Evolutionary conservation across 768 basidiomycete genomes (phyloP), one percentile per base, ranked within the genome.

Genomic region (Dentipellis sp.): DNA sequence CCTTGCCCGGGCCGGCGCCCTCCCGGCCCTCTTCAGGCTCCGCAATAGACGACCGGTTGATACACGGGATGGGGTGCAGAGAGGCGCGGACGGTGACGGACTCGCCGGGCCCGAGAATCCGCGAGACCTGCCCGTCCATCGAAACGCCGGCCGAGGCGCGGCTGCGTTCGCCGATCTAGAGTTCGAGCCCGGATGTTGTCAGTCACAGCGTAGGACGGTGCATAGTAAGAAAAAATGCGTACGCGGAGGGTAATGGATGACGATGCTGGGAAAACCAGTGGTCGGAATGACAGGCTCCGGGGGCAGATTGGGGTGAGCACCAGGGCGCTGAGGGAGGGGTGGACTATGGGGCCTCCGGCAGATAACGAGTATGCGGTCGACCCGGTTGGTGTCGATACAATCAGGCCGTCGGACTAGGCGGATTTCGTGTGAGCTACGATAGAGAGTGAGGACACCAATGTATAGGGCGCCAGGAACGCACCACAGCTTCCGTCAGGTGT

Each of bases 291-390:
- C 17, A 97, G 72, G 67, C 91, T 93, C 55, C 94, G 80, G 50
- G 94, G 94, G 64, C 92, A 94, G 61, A 97, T 95, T n/a, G 94
- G 94, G 1, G 94, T 95, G 42, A 97, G 74, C 12, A 97, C 88
- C 52, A 97, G 78, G 1, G 93, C 90, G 57, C 88, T 89, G 39
- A 94, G 74, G 2, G 90, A 91, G 2, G 94, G 94, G 60, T 97
- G 94, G 0, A 97, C 92, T 62, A 97, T 97, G 3, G 94, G 94
- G 22, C 94, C 94, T 36, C 94, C 94, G 0, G 94, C 91, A 3
- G 93, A 95, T 21, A 97, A 77, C 0, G 94, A 97, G 70, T 97
- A 97, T 14, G 94, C 94, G 3, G 94, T 97, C 19, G 94, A 97
- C 6, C 94, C 94, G 2, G 94, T 97, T 19, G 94, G 94, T 1